These are phyloP conservation scores for Debaryomyces udenii DNA, from an alignment of 1,139 yeast genomes.

Conservation along the genomic window DNA sequence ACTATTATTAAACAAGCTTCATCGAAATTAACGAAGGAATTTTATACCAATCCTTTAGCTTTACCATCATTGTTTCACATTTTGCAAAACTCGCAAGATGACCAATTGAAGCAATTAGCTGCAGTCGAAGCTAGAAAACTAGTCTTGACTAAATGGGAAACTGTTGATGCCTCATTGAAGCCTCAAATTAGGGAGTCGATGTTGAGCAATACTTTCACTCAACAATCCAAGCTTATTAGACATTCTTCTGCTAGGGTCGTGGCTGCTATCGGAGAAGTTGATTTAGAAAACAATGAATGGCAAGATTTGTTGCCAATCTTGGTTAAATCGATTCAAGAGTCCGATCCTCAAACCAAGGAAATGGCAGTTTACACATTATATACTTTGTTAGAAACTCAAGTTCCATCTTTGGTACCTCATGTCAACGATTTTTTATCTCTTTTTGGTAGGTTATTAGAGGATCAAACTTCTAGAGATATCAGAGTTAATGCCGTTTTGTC, in stretches of 20 bases:
- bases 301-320: slow-evolving; percentile 73
- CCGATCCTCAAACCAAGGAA: slow-evolving; percentile 66
- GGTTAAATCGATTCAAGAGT: slow-evolving; percentile 67
- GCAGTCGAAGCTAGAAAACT: slow-evolving; percentile 95
- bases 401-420: slow-evolving; percentile 63
- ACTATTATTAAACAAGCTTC: slow-evolving; percentile 83
- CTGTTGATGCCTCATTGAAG: slow-evolving; percentile 54
- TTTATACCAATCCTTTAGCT: slow-evolving; percentile 70
- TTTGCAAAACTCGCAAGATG: slow-evolving; percentile 65
- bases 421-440: slow-evolving; percentile 69
- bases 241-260: slow-evolving; percentile 90
- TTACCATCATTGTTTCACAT: slow-evolving; percentile 84
- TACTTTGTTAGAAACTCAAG: slow-evolving; percentile 76
- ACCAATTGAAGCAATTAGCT: slow-evolving; percentile 77
- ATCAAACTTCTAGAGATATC: slow-evolving; percentile 67
- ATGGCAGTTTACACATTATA: slow-evolving; percentile 80
- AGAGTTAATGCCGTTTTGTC: slow-evolving; percentile 86
- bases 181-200: slow-evolving; percentile 67
- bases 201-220: slow-evolving; percentile 66
- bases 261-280: slow-evolving; percentile 80
- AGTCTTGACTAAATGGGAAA: slow-evolving; percentile 71
- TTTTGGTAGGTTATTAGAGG: slow-evolving; percentile 68
- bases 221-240: slow-evolving; percentile 65
- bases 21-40: slow-evolving; percentile 68
- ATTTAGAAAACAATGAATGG: slow-evolving; percentile 72